These are phyloP conservation scores for Sugiyamaella floridensis DNA, from an alignment of 805 yeast genomes.

Conservation along the genomic window DNA sequence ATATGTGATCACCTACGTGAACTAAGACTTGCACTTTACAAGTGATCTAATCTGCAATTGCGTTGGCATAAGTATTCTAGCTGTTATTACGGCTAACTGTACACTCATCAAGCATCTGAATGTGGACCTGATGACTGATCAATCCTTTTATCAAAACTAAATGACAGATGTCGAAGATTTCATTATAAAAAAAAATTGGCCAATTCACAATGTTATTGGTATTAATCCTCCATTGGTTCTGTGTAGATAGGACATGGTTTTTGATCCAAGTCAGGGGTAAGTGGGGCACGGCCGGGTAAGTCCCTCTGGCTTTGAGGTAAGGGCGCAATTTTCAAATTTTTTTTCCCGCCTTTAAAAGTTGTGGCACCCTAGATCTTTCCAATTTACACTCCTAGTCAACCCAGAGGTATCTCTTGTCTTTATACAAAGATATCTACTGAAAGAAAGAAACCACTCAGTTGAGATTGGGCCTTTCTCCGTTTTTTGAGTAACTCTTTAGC, in stretches of 20 bases:
- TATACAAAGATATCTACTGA: not conserved
- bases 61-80: not conserved
- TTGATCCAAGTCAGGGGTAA: no score
- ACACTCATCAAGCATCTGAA: no score
- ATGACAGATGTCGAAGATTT: no score
- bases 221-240: no score
- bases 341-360: not conserved
- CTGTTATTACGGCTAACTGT: no score
- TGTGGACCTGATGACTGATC: no score
- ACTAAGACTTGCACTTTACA: no score
- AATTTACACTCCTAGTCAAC: not conserved
- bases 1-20: no score
- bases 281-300: not conserved
- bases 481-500: not conserved
- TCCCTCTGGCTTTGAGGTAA: not conserved
- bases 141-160: no score
- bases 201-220: no score
- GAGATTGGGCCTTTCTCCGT: not conserved
- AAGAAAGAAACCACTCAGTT: not conserved
- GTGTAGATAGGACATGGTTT: no score
- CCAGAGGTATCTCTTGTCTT: not conserved
- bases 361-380: not conserved
- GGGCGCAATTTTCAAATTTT: not conserved
- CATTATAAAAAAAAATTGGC: no score
- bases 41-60: not conserved